Evolutionary conservation across 164 flowering plant species (phyloP), one percentile per base, ranked within the genome.

Genomic region (Pachysandra terminalis): DNA sequence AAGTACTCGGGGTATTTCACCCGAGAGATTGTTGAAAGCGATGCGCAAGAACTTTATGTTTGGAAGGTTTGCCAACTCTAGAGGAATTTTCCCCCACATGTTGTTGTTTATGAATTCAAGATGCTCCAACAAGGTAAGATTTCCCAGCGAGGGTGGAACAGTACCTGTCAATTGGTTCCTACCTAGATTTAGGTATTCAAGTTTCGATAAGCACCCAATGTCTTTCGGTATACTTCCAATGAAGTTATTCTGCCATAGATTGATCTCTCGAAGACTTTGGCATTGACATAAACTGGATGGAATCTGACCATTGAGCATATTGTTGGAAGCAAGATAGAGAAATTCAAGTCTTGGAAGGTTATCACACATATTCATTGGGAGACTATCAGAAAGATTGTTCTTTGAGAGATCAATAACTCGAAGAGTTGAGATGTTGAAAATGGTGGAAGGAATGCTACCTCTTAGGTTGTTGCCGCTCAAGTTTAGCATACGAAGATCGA

Each of bases 351-450:
- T 25, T 1, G 70, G 49, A 5, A 48, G 57, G 28, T 24, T 9
- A 21, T 66, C 6, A 28, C 75, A 66, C 25, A 66, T 66, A 56
- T 23, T 21, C 0, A 1, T 25, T 35, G 25, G 72, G 19, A 77
- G 75, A 41, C 3, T 48, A 41, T 66, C 73, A 0, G 67, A 68
- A 19, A 71, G 54, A 37, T 24, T 66, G 35, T 68, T 71, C 27
- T 37, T 19, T 19, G 56, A 22, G 25, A 75, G 40, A 67, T 51
- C 61, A 64, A 71, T 35, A 1, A 1, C 8, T 21, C 23, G 10
- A 12, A 75, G 9, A 13, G 65, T n/a, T 52, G 78, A 67, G 24
- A 75, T 57, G 62, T 75, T 71, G 67, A 67, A 71, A n/a, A 71
- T 59, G 26, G 51, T 21, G 9, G 21, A 22, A 9, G 71, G 71